phyloP scores from a whole-genome alignment of 1,139 yeast genomes.

The Scheffersomyces titani region DNA sequence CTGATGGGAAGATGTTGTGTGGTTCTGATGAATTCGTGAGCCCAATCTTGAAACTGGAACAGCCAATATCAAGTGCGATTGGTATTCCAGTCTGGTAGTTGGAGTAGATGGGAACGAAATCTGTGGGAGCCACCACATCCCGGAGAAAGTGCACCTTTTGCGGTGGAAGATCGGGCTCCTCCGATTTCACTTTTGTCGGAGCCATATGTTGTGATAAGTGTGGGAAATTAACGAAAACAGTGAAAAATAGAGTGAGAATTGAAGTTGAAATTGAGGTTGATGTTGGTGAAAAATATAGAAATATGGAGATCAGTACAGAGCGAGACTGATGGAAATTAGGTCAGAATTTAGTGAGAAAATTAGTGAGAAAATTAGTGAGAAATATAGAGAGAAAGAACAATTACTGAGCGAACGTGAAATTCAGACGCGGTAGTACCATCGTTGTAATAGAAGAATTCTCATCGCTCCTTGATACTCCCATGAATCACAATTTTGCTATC shows the following conservation, averaged over 20 bases:
- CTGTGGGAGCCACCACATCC: conserved; percentile 41
- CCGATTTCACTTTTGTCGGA: conserved; percentile 20
- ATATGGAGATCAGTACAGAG: background rate
- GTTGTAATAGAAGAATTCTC: background rate
- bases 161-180: conserved; percentile 42
- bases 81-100: conserved; percentile 62
- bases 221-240: background rate
- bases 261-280: background rate
- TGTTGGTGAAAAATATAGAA: background rate
- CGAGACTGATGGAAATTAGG: background rate
- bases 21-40: conserved; percentile 57
- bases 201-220: conserved; percentile 5
- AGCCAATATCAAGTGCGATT: conserved; percentile 81
- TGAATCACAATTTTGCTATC: too few relatives aligned
- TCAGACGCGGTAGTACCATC: background rate
- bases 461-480: background rate
- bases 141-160: conserved; percentile 51
- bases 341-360: background rate
- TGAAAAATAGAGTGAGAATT: background rate
- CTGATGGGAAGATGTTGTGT: conserved; percentile 65
- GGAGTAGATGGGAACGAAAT: conserved; percentile 52
- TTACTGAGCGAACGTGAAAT: background rate
- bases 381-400: too few relatives aligned
- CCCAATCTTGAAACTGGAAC: conserved; percentile 72
- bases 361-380: background rate